Evolutionary conservation across 495 filamentous ascomycete species (phyloP), one percentile per base, ranked within the genome.

Genomic region (Massariosphaeria phaeospora): DNA sequence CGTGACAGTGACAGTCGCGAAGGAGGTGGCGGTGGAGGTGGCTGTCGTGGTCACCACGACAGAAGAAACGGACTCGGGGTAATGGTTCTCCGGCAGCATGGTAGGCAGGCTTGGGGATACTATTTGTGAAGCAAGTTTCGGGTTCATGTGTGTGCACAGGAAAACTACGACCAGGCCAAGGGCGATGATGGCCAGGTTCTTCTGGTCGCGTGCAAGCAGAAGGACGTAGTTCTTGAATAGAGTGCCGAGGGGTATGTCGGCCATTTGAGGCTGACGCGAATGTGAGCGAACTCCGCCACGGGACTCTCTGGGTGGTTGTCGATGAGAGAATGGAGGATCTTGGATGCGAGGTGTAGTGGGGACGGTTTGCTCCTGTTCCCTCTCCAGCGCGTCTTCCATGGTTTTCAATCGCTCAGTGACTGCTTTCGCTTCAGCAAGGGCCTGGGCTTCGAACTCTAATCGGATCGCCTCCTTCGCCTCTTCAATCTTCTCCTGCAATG

Each of bases 201-300:
- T 80, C 41, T 74, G 73, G 64, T 95, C 89, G 33, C 76, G 73
- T 29, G 84, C 75, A 8, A 85, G 70, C 1, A 89, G 78, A 31
- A 78, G 75, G 55, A 88, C 64, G 20, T 87, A 88, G 55, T 87
- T 85, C 30, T 79, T 66, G 17, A 93, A 42, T 15, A 95, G 74
- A 6, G 65, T 63, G 9, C 68, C 43, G 12, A 70, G 57, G 8
- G 72, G 70, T 21, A 70, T 62, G 10, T 70, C 56, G 6, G 66
- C 47, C 6, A 45, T 45, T 39, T 6, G 6, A 18, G 25, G 21
- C 12, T 15, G 36, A 13, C 27, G 23, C 24, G 38, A 55, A 15
- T 30, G 15, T 8, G 45, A 38, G 24, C 48, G 48, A 17, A 36
- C 36, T 44, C 48, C 51, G 17, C 49, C 45, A 9, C 51, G 45